Base-by-base conservation (phyloP, 768 basidiomycete species). In the Coprinellus aureogranulatus region DNA sequence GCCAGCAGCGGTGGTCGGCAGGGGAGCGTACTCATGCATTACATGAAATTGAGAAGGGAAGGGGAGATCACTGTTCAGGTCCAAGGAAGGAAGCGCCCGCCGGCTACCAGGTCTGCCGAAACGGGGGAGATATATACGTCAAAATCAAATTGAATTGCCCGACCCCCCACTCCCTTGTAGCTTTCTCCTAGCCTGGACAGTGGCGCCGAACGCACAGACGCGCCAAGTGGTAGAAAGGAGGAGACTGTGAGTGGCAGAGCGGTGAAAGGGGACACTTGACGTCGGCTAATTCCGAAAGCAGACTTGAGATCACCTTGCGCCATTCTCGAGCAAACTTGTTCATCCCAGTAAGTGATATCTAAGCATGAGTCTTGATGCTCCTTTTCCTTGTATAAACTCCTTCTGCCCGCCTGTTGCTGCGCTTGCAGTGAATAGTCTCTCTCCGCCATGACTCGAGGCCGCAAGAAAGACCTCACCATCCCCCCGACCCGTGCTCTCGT, bases 381-480 rank as follows among this genome's bases (percentile, higher is more conserved):
- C 46, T 58, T 54, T 55, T 51, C 25, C 49, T 16, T 31, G 49
- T 51, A 51, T 51, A 23, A 40, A 30, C 52, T 30, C 40, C 51
- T 52, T 41, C 45, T 53, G 22, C 61, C 53, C 48, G 40, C 39
- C 3, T 53, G 26, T 46, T 50, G 41, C 44, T 18, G 22, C 47
- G 23, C 14, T 34, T 34, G 14, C 34, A 34, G 8, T 34, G 34
- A 34, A 34, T 34, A 34, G 34, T 34, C 34, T 34, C 14, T 34
- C 20, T 25, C 6, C 27, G 37, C 61, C 42, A 86, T 87, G 85
- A 81, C 84, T 52, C 76, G 85, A 69, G 85, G 85, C 42, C 82
- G 85, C 63, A 84, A 85, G 70, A 85, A 83, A 69, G 83, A 87
- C 70, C 69, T 81, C 37, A 81, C 82, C 23, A 84, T 83, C 52